Conservation (phyloP, 352 stramenopile genomes). For the Lagenidium sp. region DNA sequence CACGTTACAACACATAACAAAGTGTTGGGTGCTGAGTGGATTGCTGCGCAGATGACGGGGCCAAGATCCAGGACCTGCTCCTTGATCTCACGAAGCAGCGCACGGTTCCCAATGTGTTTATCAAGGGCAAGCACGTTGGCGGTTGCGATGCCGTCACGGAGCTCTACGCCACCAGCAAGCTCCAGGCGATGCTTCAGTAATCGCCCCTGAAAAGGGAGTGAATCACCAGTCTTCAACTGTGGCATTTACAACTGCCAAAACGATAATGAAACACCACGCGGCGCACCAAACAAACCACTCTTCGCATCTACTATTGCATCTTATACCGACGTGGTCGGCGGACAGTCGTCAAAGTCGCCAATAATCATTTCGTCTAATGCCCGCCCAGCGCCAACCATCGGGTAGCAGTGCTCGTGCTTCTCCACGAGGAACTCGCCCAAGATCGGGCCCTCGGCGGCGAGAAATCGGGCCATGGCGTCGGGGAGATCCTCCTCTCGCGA, state of each 20-base stretch:
- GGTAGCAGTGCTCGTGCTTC: slow-evolving; percentile 93
- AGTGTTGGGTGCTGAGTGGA: background rate
- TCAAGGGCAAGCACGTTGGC: slow-evolving; percentile 94
- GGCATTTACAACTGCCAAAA: too few species aligned
- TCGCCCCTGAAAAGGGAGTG: too few species aligned
- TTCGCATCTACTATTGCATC: too few species aligned
- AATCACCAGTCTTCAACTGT: too few species aligned
- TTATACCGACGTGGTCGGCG: slow-evolving; percentile 88
- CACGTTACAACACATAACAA: background rate
- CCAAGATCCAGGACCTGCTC: slow-evolving; percentile 88
- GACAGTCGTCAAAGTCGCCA: slow-evolving; percentile 92
- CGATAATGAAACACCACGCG: too few species aligned
- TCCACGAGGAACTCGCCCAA: slow-evolving; percentile 92
- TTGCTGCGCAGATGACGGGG: slow-evolving; percentile 60
- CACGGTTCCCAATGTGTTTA: slow-evolving; percentile 98
- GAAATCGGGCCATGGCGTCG: slow-evolving; percentile 89
- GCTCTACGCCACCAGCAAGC: slow-evolving; percentile 47
- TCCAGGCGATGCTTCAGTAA: slow-evolving; percentile 47
- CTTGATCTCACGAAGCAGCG: slow-evolving; percentile 90
- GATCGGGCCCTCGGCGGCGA: slow-evolving; percentile 91
- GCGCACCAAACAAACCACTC: too few species aligned
- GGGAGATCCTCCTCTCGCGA: slow-evolving; percentile 83
- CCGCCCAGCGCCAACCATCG: slow-evolving; percentile 89
- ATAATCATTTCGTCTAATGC: slow-evolving; percentile 95
- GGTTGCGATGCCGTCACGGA: slow-evolving; percentile 80